phyloP scores from a whole-genome alignment of 1,139 yeast species.

The Saccharomyces hybrid region DNA sequence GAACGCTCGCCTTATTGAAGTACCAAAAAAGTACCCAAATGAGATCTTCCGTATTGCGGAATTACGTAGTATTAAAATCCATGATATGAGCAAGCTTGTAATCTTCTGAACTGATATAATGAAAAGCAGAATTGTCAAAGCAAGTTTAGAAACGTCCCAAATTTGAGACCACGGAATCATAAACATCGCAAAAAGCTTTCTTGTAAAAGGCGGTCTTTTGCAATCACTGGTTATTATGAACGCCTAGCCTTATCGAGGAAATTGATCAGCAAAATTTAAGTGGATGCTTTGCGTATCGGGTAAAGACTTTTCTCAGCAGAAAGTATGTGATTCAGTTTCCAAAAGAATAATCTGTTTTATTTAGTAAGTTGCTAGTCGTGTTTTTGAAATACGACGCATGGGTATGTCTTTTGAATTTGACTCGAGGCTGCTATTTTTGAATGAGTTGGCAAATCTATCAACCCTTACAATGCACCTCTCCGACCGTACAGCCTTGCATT shows the following conservation, averaged over 20 bases:
- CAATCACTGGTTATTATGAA: not conserved
- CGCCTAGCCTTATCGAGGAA: not conserved
- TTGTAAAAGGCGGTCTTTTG: not conserved
- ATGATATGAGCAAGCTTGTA: not conserved
- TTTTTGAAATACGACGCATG: not conserved
- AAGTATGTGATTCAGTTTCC: not conserved
- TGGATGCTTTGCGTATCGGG: not conserved
- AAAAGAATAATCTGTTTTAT: not conserved
- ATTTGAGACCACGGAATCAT: not conserved
- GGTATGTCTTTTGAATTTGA: not conserved
- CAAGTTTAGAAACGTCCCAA: not conserved
- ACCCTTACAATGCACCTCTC: not conserved
- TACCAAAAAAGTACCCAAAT: slow-evolving; percentile 16
- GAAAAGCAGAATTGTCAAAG: not conserved
- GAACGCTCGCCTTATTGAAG: slow-evolving; percentile 12
- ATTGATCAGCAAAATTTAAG: not conserved
- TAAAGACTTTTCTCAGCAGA: not conserved
- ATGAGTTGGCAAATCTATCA: not conserved
- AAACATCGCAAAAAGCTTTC: not conserved
- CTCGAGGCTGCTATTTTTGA: not conserved
- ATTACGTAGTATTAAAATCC: not conserved
- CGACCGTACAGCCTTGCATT: not conserved
- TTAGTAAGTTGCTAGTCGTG: not conserved
- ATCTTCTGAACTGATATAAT: not conserved
- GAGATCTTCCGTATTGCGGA: slow-evolving; percentile 8